Base-by-base conservation (phyloP, 2,329 filamentous ascomycete species). In the Verticillium klebahnii region DNA sequence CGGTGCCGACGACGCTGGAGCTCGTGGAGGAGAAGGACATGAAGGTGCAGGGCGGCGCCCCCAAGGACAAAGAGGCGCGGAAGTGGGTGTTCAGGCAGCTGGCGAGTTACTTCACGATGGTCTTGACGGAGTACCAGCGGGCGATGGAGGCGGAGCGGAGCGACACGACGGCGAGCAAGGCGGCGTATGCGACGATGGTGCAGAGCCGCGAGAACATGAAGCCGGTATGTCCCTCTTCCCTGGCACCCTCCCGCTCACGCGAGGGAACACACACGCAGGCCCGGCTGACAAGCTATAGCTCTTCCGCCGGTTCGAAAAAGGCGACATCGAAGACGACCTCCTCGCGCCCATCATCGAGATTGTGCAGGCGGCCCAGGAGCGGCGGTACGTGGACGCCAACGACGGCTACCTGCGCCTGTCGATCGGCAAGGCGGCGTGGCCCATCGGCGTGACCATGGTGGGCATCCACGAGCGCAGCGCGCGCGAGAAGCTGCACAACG, bases 381-480 rank as follows among this genome's bases (percentile, higher is more conserved):
- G 93, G 63, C 87, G 92, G 65, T 99, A 99, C 72, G 94, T 99
- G 56, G 91, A 97, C 76, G 95, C 95, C 37, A 98, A 98, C 73
- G 92, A 99, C 73, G 93, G 92, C 0, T 99, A 99, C 75, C 80
- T 99, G 64, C 85, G 92, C 60, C 81, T 99, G 60, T 96, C 92
- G 73, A 99, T 99, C 71, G 93, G 93, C 66, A 97, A 97, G 79
- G 93, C 93, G 68, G 95, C 95, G 17, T 99, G 95, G 95, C 95
- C 95, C 29, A 99, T 99, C 71, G 95, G 95, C 77, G 95, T 99
- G 45, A 99, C 95, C 74, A 99, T 98, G 95, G 95, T 99, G 71
- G 95, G 95, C 82, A 99, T 99, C 69, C 95, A 99, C 85, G 95
- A 98, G 81, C 88, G 95, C 72, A 95, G 90, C 67, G 94, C 95